These are phyloP conservation scores for Rhizophagus prolifer DNA, from an alignment of 192 early-diverging fungal genomes.

Conservation along the genomic window DNA sequence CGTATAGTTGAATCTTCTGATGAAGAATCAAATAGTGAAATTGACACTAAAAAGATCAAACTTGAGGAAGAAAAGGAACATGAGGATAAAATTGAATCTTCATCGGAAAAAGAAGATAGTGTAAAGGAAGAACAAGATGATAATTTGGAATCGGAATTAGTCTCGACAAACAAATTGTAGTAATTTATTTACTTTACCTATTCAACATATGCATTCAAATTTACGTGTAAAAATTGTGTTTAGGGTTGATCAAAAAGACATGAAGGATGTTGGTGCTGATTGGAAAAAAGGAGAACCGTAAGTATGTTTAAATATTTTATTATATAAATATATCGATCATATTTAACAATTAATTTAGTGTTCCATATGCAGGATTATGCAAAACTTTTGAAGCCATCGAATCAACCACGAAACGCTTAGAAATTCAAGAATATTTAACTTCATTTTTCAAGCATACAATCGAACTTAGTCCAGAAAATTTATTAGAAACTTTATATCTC, in stretches of 20 bases:
- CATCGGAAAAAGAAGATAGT: neutral
- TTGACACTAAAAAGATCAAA: neutral
- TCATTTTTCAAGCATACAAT: slow-evolving; percentile 72
- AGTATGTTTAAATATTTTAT: slow-evolving; percentile 6
- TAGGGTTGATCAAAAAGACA: neutral
- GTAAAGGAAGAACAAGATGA: neutral
- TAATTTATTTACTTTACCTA: neutral
- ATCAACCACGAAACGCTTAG: slow-evolving; percentile 83
- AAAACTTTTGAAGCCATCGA: slow-evolving; percentile 88
- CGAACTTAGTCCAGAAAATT: slow-evolving; percentile 56
- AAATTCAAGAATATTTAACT: slow-evolving; percentile 71
- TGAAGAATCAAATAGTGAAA: neutral
- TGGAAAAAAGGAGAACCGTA: slow-evolving; percentile 52
- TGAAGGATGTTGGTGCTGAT: neutral
- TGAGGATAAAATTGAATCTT: too few relatives aligned
- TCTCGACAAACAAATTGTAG: neutral
- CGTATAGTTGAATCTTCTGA: neutral
- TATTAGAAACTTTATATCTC: slow-evolving; percentile 81
- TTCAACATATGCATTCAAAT: neutral
- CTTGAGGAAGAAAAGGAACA: neutral
- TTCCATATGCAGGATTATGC: slow-evolving; percentile 88
- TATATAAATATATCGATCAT: neutral
- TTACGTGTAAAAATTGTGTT: neutral
- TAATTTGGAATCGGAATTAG: neutral
- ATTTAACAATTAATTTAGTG: slow-evolving; percentile 34